Evolutionary conservation across 2,329 filamentous ascomycete genomes (phyloP).

Genomic region (Xylariaceae sp.): DNA sequence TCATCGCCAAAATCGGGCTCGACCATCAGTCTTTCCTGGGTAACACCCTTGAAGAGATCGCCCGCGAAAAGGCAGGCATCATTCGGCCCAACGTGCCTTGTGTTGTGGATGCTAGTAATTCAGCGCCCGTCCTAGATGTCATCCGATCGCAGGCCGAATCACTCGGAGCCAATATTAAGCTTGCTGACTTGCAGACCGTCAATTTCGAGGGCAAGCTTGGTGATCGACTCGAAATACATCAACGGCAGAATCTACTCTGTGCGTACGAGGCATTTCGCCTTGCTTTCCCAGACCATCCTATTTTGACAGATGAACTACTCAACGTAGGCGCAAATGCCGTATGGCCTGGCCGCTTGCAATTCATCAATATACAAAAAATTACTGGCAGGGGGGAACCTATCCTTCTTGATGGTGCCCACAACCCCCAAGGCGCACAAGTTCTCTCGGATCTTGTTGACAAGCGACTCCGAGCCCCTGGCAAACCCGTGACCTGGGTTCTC

Average conservation of each 20-base stretch:
- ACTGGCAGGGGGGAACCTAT: slow-evolving; percentile 47
- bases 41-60: slow-evolving; percentile 74
- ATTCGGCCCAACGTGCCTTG: slow-evolving; percentile 74
- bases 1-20: slow-evolving; percentile 86
- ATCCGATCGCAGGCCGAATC: slow-evolving; percentile 57
- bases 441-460: slow-evolving; percentile 63
- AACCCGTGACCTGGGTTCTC: slow-evolving; percentile 74
- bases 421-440: slow-evolving; percentile 69
- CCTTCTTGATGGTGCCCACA: slow-evolving; percentile 89
- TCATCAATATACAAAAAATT: slow-evolving; percentile 50
- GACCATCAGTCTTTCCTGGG: slow-evolving; percentile 89
- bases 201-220: slow-evolving; percentile 35
- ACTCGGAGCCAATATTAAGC: slow-evolving; percentile 39
- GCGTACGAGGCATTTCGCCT: slow-evolving; percentile 52
- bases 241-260: slow-evolving; percentile 52
- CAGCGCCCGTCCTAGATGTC: slow-evolving; percentile 56
- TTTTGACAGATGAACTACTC: slow-evolving; percentile 37
- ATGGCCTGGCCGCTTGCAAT: slow-evolving; percentile 69
- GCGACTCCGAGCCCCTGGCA: slow-evolving; percentile 47
- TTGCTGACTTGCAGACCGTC: slow-evolving; percentile 31
- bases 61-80: slow-evolving; percentile 86
- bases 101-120: slow-evolving; percentile 73
- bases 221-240: slow-evolving; percentile 47
- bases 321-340: slow-evolving; percentile 44
- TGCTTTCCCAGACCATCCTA: slow-evolving; percentile 39